These are phyloP conservation scores for Paecilomyces niveus DNA, from an alignment of 2,329 filamentous ascomycete genomes.

Conservation along the genomic window DNA sequence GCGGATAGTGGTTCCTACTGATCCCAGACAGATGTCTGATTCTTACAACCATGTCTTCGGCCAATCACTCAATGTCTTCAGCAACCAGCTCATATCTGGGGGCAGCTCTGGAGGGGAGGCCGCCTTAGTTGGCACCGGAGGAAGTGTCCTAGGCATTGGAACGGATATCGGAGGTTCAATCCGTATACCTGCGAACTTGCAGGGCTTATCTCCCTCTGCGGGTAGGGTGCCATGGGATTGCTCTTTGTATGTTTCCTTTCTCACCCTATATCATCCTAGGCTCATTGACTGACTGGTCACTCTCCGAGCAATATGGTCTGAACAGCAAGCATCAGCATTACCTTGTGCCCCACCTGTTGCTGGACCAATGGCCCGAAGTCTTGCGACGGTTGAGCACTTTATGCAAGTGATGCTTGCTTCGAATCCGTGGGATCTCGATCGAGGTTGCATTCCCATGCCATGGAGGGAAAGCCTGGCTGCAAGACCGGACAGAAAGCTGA, in stretches of 20 bases:
- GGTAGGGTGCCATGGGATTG: too few species aligned
- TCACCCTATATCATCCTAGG: too few species aligned
- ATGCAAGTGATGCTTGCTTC: slow-evolving; percentile 27
- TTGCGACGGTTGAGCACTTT: slow-evolving; percentile 22
- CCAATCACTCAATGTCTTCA: too few species aligned
- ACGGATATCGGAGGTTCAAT: slow-evolving; percentile 51
- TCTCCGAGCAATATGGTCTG: too few species aligned
- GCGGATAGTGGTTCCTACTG: slow-evolving; percentile 50
- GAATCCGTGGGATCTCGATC: slow-evolving; percentile 31
- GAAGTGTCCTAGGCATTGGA: slow-evolving; percentile 53
- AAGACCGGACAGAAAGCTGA: slow-evolving; percentile 43
- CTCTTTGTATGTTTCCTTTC: too few species aligned
- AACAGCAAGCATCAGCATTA: too few species aligned
- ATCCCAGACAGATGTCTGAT: slow-evolving; percentile 31
- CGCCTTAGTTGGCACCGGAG: slow-evolving; percentile 52
- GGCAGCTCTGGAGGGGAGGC: slow-evolving; percentile 36
- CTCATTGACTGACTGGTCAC: too few species aligned
- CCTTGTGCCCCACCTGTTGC: too few species aligned
- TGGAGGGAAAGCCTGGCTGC: too few species aligned
- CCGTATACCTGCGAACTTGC: slow-evolving; percentile 31
- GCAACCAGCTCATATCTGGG: too few species aligned
- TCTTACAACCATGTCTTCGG: too few species aligned
- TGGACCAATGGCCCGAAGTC: slow-evolving; percentile 19
- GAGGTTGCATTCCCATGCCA: slow-evolving; percentile 27
- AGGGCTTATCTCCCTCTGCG: too few species aligned